phyloP scores from a whole-genome alignment of 1,284 basidiomycete species.

The Phylloporus sp. region DNA sequence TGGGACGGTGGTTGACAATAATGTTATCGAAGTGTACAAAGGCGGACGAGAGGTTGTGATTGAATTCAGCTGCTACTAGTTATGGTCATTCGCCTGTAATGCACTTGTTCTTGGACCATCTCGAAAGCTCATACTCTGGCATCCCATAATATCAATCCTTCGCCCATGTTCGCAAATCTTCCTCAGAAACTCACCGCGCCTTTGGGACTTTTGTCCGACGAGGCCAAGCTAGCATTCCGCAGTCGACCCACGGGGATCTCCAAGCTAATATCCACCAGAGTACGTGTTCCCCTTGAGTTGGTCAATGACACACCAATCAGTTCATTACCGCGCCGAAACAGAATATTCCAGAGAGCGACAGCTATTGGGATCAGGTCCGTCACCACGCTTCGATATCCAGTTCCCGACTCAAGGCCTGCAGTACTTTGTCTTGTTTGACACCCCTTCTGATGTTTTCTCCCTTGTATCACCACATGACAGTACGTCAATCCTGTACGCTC shows the following conservation, averaged over 20 bases:
- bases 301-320: conserved; percentile 11
- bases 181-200: conserved; percentile 76
- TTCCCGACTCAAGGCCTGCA: conserved; percentile 45
- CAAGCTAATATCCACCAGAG: conserved; percentile 74
- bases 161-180: conserved; percentile 66
- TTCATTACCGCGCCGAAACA: conserved; percentile 38
- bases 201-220: conserved; percentile 85
- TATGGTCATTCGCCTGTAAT: no score
- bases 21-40: conserved; percentile 12
- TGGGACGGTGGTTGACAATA: conserved; percentile 13
- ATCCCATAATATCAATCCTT: neutral
- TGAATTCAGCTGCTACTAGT: conserved; percentile 19
- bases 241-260: conserved; percentile 81
- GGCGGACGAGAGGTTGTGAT: conserved; percentile 16
- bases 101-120: neutral
- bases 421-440: conserved; percentile 87
- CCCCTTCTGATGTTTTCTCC: conserved; percentile 87
- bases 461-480: conserved; percentile 87
- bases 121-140: neutral
- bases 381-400: neutral
- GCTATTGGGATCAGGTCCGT: conserved; percentile 86
- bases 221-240: conserved; percentile 88
- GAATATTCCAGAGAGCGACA: conserved; percentile 78
- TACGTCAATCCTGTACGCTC: conserved; percentile 60
- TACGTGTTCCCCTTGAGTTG: conserved; percentile 39